Evolutionary conservation across 2,329 filamentous ascomycete genomes (phyloP).

Genomic region (Fusarium fujikuroi): DNA sequence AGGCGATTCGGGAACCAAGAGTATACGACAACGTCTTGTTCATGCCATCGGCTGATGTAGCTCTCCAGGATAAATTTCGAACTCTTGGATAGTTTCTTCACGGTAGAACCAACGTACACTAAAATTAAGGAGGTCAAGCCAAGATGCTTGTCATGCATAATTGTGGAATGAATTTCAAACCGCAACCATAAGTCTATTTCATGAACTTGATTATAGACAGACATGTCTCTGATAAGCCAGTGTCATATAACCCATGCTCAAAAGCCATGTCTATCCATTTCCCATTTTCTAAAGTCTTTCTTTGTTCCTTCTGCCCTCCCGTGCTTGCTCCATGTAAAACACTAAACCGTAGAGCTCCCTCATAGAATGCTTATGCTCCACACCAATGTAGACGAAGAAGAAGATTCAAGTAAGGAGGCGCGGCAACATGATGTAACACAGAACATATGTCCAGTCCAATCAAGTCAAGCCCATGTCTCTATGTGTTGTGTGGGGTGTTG

Average conservation of each 20-base stretch:
- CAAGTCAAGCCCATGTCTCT: constrained; percentile 1
- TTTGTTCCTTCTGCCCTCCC: neutral
- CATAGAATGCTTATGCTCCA: constrained; percentile 4
- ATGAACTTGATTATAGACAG: neutral
- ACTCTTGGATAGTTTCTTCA: neutral
- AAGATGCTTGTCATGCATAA: neutral
- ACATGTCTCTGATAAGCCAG: neutral
- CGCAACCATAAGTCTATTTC: constrained; percentile 1
- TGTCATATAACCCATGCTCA: neutral
- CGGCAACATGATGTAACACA: neutral
- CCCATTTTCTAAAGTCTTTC: neutral
- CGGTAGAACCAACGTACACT: no score
- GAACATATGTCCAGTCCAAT: neutral
- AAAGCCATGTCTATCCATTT: constrained; percentile 16
- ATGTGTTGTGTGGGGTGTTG: neutral
- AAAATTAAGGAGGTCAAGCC: neutral
- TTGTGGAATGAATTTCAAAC: constrained; percentile 23
- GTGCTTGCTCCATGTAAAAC: neutral
- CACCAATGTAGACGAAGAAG: constrained; percentile 5
- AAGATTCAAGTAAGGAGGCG: neutral
- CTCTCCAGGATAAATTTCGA: neutral
- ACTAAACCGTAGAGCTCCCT: neutral
- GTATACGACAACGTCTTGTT: neutral
- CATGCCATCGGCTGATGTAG: neutral
- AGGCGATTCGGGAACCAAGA: neutral